Evolutionary conservation across 73 alveolate genomes (phyloP), one percentile per base, ranked within the genome.

Genomic region (Blepharisma japonicum): DNA sequence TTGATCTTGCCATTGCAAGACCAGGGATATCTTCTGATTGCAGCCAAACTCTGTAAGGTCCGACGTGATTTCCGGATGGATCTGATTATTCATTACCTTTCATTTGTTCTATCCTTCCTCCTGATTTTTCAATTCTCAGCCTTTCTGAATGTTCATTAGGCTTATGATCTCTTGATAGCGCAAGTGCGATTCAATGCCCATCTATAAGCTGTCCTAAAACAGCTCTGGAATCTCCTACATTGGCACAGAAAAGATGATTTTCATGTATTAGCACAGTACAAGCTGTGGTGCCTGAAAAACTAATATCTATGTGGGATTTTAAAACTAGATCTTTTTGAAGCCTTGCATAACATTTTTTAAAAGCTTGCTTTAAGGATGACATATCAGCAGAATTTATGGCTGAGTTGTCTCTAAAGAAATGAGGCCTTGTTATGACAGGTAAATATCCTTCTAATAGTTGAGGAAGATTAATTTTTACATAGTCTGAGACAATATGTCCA

Each of bases 151-250:
- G 93, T 56, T 86, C 87, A 55, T 89, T 70, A 6, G 99, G 98
- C 79, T 94, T 94, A 80, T 94, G 99, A 77, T 94, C 99, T 55
- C 81, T 85, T 7, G 90, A 79, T 55, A 88, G 71, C 47, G 84
- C 90, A 9, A 71, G 39, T 8, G 87, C 78, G 46, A 48, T 87
- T 9, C 87, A 77, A 48, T 71, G 83, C 49, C 83, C 81, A 23
- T 80, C 81, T 50, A 68, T 61, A 39, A 38, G 48, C 66, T 55
- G 77, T 18, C 94, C 88, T 71, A 87, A 21, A 27, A 86, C 81
- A 53, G 96, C 93, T 71, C 96, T 71, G 9, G 94, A 89, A 79
- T 91, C 97, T 6, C 97, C 97, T 6, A 86, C 90, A 80, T 88
- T 91, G 39, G 90, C 92, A 55, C 90, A 89, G 78, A 83, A 77